phyloP scores from a whole-genome alignment of 768 basidiomycete species.

The Russula lepida region DNA sequence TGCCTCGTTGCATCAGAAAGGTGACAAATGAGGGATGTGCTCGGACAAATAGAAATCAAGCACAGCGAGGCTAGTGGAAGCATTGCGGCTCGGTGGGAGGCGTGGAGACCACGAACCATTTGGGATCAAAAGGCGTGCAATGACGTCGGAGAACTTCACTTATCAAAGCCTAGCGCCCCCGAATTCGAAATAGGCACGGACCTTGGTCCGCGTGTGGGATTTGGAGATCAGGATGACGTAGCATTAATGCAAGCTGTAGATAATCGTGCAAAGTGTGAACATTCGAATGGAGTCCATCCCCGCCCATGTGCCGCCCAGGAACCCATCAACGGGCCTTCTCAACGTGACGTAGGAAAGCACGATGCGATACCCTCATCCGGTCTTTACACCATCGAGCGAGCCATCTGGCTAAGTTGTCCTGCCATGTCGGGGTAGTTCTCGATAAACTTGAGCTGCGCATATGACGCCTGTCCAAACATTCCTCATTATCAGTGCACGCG shows the following conservation, averaged over 20 bases:
- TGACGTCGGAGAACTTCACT: conserved; percentile 2
- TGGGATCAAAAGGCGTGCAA: background rate
- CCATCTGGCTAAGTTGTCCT: conserved; percentile 49
- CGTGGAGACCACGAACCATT: background rate
- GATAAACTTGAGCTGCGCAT: conserved; percentile 76
- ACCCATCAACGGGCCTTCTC: background rate
- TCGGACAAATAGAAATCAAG: background rate
- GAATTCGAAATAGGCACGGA: conserved; percentile 3
- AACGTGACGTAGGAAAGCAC: background rate
- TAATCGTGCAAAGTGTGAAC: conserved; percentile 3
- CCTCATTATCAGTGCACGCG: background rate
- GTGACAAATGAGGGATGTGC: background rate
- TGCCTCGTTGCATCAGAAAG: conserved; percentile 11
- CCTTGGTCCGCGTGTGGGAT: background rate
- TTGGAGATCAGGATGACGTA: conserved; percentile 4
- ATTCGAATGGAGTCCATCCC: background rate
- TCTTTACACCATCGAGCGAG: conserved; percentile 31
- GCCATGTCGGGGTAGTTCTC: conserved; percentile 79
- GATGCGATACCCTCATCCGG: background rate
- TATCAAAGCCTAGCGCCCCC: background rate
- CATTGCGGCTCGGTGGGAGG: background rate
- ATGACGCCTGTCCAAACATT: conserved; percentile 49
- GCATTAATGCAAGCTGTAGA: conserved; percentile 3
- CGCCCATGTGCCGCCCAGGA: conserved; percentile 3
- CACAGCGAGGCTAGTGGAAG: background rate